Evolutionary conservation across 306 rosid genomes (phyloP).

Genomic region (Glycyrrhiza uralensis): DNA sequence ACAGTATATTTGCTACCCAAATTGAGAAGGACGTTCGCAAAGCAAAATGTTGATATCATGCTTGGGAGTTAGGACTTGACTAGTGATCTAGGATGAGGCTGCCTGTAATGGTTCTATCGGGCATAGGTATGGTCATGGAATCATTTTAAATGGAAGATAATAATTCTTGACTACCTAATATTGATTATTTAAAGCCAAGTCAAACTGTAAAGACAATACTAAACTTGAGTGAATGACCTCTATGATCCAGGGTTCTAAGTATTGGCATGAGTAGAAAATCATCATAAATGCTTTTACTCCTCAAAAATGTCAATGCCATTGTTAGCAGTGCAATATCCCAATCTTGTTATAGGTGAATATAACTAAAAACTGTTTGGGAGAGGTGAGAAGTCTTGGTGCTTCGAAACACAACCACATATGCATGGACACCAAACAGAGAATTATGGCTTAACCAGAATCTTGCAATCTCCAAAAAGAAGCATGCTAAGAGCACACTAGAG

Average conservation of each 20-base stretch:
- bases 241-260: neutral
- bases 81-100: neutral
- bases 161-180: neutral
- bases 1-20: neutral
- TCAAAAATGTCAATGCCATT: neutral
- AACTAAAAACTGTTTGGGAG: neutral
- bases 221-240: neutral
- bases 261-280: slow-evolving; percentile 3
- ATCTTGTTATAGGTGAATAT: neutral
- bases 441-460: neutral
- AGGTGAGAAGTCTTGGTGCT: neutral
- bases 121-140: neutral
- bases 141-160: neutral
- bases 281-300: neutral
- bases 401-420: neutral
- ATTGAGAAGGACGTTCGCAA: neutral
- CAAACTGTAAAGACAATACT: neutral
- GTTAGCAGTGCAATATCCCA: neutral
- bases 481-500: neutral
- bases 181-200: neutral
- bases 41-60: neutral
- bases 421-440: neutral
- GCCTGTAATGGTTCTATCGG: neutral
- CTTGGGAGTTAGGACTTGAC: neutral
- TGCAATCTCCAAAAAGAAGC: neutral